A percentile compares a stretch with the other conserved stretches of the same genome.
These are phyloP conservation scores for Penicillium crystallinum DNA, from an alignment of 495 filamentous ascomycete genomes.

Conservation along the genomic window DNA sequence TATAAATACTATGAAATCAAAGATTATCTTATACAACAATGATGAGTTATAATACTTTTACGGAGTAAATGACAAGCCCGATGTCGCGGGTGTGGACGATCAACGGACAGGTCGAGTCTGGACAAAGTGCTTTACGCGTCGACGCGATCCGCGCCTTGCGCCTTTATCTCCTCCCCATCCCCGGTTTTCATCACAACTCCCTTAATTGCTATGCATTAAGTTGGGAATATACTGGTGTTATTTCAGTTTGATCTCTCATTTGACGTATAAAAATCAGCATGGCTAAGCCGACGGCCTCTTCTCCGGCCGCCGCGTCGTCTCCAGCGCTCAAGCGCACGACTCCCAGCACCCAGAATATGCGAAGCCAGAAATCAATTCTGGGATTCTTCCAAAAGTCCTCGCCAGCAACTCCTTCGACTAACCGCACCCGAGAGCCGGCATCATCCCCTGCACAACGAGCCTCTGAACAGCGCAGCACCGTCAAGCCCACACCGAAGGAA, in stretches of 20 bases:
- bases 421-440: conserved; percentile 32
- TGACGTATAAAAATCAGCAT: conserved; percentile 12
- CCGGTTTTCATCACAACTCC: not conserved
- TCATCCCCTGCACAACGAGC: conserved; percentile 42
- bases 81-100: not conserved
- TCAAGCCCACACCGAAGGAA: conserved; percentile 25
- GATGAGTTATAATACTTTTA: not conserved
- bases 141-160: conserved; percentile 28
- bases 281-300: conserved; percentile 36
- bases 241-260: not conserved
- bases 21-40: not conserved
- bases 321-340: conserved; percentile 40
- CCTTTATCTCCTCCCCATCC: conserved; percentile 7
- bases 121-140: conserved; percentile 37
- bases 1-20: conserved; percentile 7
- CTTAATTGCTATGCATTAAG: conserved; percentile 3
- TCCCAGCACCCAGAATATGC: conserved; percentile 49
- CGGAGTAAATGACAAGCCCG: not conserved
- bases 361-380: conserved; percentile 73
- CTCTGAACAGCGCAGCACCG: conserved; percentile 24
- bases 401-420: conserved; percentile 35
- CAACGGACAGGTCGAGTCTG: conserved; percentile 5
- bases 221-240: not conserved
- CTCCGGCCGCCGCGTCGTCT: conserved; percentile 36
- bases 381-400: conserved; percentile 78